Evolutionary conservation across 768 basidiomycete genomes (phyloP).

Genomic region (Lactarius sanguifluus): DNA sequence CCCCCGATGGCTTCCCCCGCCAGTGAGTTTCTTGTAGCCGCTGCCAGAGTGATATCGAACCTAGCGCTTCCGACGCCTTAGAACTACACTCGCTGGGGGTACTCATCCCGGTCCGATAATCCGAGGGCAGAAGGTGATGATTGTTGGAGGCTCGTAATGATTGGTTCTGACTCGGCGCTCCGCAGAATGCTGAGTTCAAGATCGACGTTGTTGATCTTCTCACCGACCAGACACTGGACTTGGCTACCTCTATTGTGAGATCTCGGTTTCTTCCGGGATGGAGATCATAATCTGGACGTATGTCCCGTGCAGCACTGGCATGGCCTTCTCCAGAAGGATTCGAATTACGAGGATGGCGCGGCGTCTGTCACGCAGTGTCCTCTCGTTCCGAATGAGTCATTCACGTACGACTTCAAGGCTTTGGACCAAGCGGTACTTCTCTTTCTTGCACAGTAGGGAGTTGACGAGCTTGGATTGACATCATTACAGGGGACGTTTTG

Average conservation of each 20-base stretch:
- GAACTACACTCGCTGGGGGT: constrained; percentile 12
- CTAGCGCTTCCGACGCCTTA: neutral
- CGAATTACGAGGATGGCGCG: constrained; percentile 29
- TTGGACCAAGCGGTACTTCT: constrained; percentile 37
- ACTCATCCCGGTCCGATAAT: constrained; percentile 20
- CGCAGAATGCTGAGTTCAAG: constrained; percentile 8
- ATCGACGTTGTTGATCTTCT: constrained; percentile 12
- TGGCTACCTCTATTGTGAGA: constrained; percentile 19
- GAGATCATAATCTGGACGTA: neutral
- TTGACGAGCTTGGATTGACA: neutral
- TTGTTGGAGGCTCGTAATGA: no score
- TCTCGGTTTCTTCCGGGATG: neutral
- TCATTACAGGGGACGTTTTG: constrained; percentile 35
- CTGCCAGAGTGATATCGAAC: neutral
- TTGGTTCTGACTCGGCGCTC: neutral
- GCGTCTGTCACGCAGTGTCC: constrained; percentile 44
- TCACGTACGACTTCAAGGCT: constrained; percentile 41
- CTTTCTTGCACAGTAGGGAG: neutral
- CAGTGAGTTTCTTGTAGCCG: constrained; percentile 7
- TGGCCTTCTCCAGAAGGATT: constrained; percentile 29
- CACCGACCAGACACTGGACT: constrained; percentile 6
- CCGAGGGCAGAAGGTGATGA: constrained; percentile 15
- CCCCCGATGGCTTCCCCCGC: constrained; percentile 25
- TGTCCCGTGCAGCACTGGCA: constrained; percentile 30
- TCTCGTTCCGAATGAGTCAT: constrained; percentile 40